Evolutionary conservation across 257 asterid species (phyloP), one percentile per base, ranked within the genome.

Genomic region (Solanum sparsipilum): DNA sequence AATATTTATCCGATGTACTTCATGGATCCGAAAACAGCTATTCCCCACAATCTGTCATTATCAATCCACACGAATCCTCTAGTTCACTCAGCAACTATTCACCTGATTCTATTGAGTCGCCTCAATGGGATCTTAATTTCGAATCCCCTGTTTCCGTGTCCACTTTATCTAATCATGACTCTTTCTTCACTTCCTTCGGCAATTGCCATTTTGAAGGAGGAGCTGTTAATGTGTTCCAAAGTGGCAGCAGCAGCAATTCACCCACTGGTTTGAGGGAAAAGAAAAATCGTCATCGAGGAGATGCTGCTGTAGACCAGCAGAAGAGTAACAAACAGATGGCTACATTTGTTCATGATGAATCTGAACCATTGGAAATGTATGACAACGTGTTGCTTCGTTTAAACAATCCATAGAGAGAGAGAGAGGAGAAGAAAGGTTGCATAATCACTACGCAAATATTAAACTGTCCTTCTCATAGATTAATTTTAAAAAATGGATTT

Each of bases 241-340:
- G 83, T 23, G 58, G 11, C 52, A 38, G 34, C 58, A 36, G 56
- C 83, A n/a, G 29, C 83, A 21, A 46, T 84, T 89, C 90, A 58
- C 71, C 86, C 8, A 83, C 48, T 31, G 87, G 84, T 65, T 82
- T 88, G 23, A 60, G 46, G 87, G 52, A 38, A 70, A 85, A 86
- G 90, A 90, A 60, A 70, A 92, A 83, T 70, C 91, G 39, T 4
- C 25, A 5, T 48, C 83, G 90, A 87, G 88, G 84, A 31, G 68
- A 46, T 60, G 85, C 18, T 58, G 58, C 39, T 74, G 87, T 52
- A 38, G 91, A 86, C 87, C 89, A 84, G 4, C 74, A 27, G 29
- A 86, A 90, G 81, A 92, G 89, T 84, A 86, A 78, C 88, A 92
- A 92, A 72, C 89, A 89, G 60, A 7, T 89, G 18, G 93, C 93